Base-by-base conservation (phyloP, 164 flowering plant species). In the Kingdonia uniflora region DNA sequence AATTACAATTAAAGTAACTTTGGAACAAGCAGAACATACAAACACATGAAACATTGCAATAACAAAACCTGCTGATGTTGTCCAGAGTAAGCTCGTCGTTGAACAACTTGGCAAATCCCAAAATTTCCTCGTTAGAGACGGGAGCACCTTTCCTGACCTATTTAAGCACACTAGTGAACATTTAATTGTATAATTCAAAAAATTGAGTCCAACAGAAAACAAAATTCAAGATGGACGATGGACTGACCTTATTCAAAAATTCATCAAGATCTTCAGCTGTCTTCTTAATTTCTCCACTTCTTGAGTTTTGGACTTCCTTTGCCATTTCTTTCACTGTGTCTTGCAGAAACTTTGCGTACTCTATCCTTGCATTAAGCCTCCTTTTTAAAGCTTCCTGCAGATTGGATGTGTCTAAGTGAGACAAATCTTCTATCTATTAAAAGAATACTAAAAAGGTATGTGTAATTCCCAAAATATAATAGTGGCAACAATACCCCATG, bases 271-370 rank as follows among this genome's bases (percentile, higher is more conserved):
- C 99, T 68, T 85, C 91, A 1, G 99, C 99, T 43, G 96, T 86
- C 60, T 82, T 71, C 71, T 86, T 88, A 38, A 72, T 63, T 60
- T 92, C 99, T 62, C 97, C 99, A 75, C 85, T 80, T 42, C 86
- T 66, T 42, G 95, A 76, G 60, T 70, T 76, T 63, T 92, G 82
- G 51, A 92, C 84, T 73, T 92, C 99, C 61, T 84, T 86, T 14
- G 99, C 97, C 99, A 92, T 92, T 76, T 92, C 99, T 71, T 80
- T 84, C 37, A 75, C 99, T 10, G 97, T 92, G 10, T 86, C 92
- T 56, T 92, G 99, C 56, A 92, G 80, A 74, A 92, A 92, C 76
- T 82, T 92, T 37, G 99, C 99, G 71, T 85, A 88, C 65, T 86
- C 99, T 50, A 92, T 86, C 60, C 95, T 78, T 52, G 99, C 96